A percentile compares a stretch with the other conserved stretches of the same genome.
phyloP scores from a whole-genome alignment of 345 rosid genomes.

The Populus davidiana region DNA sequence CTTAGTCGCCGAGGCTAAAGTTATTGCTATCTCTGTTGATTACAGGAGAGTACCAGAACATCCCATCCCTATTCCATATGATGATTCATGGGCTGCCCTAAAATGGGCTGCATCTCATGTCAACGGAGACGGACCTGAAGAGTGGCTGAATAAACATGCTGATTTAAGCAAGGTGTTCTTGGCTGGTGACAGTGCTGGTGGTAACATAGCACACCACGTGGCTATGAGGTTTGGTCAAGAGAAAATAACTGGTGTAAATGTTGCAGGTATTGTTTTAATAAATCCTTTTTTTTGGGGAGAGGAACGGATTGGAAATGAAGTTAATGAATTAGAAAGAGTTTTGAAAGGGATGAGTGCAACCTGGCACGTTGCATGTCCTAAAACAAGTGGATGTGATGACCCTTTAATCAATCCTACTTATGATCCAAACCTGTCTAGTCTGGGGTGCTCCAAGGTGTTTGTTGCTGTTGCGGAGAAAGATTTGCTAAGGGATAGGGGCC shows the following conservation, averaged over 20 bases:
- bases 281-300: slow-evolving; percentile 29
- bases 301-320: slow-evolving; percentile 12
- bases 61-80: slow-evolving; percentile 18
- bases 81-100: slow-evolving; percentile 26
- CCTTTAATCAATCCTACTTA: slow-evolving; percentile 13
- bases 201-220: slow-evolving; percentile 33
- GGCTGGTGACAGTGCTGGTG: slow-evolving; percentile 45
- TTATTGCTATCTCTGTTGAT: slow-evolving; percentile 23
- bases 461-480: slow-evolving; percentile 20
- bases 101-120: slow-evolving; percentile 23
- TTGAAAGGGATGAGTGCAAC: neutral
- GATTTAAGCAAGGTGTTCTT: slow-evolving; percentile 29
- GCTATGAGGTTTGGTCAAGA: slow-evolving; percentile 8
- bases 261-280: slow-evolving; percentile 12
- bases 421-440: slow-evolving; percentile 5
- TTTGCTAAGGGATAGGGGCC: slow-evolving; percentile 19
- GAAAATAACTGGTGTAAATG: neutral
- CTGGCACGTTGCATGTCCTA: slow-evolving; percentile 20
- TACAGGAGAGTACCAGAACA: slow-evolving; percentile 24
- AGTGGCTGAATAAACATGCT: slow-evolving; percentile 33
- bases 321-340: neutral
- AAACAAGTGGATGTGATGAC: slow-evolving; percentile 22
- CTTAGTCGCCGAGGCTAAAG: slow-evolving; percentile 10
- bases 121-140: slow-evolving; percentile 22
- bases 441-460: slow-evolving; percentile 21